phyloP scores from a whole-genome alignment of 768 basidiomycete genomes.

The Lyophyllum atratum region DNA sequence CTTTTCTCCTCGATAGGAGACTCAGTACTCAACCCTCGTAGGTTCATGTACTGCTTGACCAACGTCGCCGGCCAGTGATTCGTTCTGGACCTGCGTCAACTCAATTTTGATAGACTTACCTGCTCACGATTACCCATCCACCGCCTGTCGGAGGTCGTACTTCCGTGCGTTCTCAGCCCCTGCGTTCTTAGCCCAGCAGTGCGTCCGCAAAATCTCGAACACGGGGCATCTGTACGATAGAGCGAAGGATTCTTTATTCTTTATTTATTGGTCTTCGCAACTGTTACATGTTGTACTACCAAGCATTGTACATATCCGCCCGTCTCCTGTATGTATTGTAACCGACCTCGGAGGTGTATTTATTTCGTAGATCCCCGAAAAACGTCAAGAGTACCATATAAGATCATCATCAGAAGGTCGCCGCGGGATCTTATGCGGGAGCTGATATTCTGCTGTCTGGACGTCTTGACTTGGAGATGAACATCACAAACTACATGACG shows the following conservation, averaged over 20 bases:
- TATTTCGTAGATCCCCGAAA: no score
- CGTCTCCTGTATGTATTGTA: no score
- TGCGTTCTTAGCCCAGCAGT: background rate
- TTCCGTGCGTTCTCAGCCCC: background rate
- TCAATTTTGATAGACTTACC: conserved; percentile 9
- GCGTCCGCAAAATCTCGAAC: background rate
- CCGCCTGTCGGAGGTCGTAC: background rate
- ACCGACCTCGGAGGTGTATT: no score
- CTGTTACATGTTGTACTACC: background rate
- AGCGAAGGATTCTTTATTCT: background rate
- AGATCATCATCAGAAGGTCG: no score
- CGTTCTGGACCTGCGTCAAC: conserved; percentile 18
- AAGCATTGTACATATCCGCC: background rate
- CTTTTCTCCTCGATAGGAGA: background rate
- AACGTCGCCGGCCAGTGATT: conserved; percentile 19
- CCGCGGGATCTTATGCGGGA: no score
- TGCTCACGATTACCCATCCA: background rate
- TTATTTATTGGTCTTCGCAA: background rate
- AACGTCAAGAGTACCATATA: no score
- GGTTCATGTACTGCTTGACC: conserved; percentile 10
- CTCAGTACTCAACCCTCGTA: background rate
- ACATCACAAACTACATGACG: no score
- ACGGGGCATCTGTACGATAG: background rate
- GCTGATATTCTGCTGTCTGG: no score
- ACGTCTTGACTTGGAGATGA: no score